Conservation (phyloP, 2,329 filamentous ascomycete genomes). For the Orbilia quercus region DNA sequence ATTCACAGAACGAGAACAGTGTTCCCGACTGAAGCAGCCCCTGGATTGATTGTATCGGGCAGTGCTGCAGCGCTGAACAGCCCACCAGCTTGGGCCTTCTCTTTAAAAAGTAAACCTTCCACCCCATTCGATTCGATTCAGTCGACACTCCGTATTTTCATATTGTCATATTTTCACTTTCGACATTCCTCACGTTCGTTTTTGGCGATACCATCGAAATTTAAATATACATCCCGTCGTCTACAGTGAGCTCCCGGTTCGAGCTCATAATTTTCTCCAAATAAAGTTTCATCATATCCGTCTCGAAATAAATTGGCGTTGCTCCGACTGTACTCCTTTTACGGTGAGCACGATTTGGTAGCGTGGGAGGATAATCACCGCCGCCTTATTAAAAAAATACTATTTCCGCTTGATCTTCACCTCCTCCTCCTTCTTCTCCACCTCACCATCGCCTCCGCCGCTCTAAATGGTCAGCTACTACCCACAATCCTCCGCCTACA, state of each 20-base stretch:
- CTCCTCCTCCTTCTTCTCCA: slow-evolving; percentile 2
- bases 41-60: slow-evolving; percentile 21
- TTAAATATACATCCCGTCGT: no score
- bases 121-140: not conserved
- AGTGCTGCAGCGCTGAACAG: slow-evolving; percentile 1
- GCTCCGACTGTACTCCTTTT: slow-evolving; percentile 13
- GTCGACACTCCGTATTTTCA: no score
- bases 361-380: slow-evolving; percentile 33
- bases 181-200: slow-evolving; percentile 42
- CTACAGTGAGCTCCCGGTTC: slow-evolving; percentile 9
- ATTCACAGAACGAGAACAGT: slow-evolving; percentile 11
- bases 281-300: slow-evolving; percentile 4
- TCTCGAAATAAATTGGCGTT: not conserved
- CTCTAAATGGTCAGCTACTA: slow-evolving; percentile 53
- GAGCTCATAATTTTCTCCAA: not conserved
- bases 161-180: slow-evolving; percentile 24
- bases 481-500: slow-evolving; percentile 44
- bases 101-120: not conserved
- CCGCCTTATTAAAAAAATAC: slow-evolving; percentile 11
- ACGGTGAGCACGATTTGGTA: not conserved
- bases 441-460: not conserved
- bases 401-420: not conserved
- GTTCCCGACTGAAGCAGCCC: slow-evolving; percentile 18
- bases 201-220: slow-evolving; percentile 5
- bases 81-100: not conserved